Evolutionary conservation across 305 asterid species (phyloP).

Genomic region (Fraxinus nigra): DNA sequence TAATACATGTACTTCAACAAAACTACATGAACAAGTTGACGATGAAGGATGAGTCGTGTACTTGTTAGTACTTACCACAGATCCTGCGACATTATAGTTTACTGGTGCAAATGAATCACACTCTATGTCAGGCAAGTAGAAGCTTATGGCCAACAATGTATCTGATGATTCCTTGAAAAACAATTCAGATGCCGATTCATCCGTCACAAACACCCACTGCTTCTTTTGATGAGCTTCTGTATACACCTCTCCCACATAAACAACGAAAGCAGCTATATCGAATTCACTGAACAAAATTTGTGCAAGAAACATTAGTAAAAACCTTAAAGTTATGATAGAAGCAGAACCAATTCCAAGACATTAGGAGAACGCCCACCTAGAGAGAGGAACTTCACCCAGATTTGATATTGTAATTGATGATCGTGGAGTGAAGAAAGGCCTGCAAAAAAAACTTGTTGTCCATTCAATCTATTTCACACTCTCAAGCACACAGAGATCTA

Average conservation of each 20-base stretch:
- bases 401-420: constrained; percentile 56
- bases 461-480: constrained; percentile 3
- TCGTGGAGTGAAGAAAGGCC: constrained; percentile 79
- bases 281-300: constrained; percentile 65
- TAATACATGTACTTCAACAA: not conserved
- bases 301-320: constrained; percentile 26
- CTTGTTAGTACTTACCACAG: constrained; percentile 52
- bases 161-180: constrained; percentile 39
- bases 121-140: constrained; percentile 49
- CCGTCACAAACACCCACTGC: constrained; percentile 93
- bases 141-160: constrained; percentile 70
- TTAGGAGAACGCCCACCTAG: constrained; percentile 48
- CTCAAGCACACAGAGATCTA: not conserved
- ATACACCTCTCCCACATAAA: constrained; percentile 75
- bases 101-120: constrained; percentile 53
- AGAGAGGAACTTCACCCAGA: constrained; percentile 70
- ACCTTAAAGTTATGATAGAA: constrained; percentile 8
- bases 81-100: constrained; percentile 58
- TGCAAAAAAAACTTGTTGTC: constrained; percentile 32
- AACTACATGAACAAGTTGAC: not conserved
- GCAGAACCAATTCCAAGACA: constrained; percentile 22
- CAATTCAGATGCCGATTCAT: constrained; percentile 47
- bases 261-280: constrained; percentile 78
- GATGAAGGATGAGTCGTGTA: not conserved
- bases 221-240: constrained; percentile 57